Conservation (phyloP, 148 eudicot genomes). For the Agrostemma githago region DNA sequence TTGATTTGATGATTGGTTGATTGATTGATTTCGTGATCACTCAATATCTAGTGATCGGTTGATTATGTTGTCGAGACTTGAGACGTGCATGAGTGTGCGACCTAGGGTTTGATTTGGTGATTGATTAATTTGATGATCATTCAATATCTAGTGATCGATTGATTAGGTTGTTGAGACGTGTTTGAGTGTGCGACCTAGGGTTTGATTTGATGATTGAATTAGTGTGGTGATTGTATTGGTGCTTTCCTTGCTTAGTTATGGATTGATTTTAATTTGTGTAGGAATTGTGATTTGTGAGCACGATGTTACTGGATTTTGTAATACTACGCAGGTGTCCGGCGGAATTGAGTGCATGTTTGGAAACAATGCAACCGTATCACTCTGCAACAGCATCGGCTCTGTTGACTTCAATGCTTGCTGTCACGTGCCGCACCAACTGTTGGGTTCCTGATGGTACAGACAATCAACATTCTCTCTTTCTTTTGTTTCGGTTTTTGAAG, state of each 20-base stretch:
- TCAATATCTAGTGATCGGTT: no score
- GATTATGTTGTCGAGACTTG: no score
- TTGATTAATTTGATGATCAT: not conserved
- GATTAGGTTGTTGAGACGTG: not conserved
- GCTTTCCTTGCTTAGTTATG: no score
- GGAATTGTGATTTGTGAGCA: not conserved
- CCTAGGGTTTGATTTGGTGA: no score
- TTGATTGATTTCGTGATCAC: no score
- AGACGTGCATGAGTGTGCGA: no score
- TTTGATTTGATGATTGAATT: no score
- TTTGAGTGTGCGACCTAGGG: not conserved
- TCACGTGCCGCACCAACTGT: constrained; percentile 34
- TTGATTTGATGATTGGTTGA: no score
- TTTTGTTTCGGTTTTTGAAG: not conserved
- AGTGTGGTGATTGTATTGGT: no score
- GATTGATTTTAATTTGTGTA: not conserved
- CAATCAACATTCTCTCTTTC: not conserved
- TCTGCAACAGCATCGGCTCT: constrained; percentile 78
- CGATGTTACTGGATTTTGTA: not conserved
- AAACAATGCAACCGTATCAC: constrained; percentile 77
- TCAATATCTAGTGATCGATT: no score
- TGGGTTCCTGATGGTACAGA: constrained; percentile 77
- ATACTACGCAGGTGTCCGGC: constrained; percentile 51
- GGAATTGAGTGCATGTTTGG: constrained; percentile 67
- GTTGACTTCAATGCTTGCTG: constrained; percentile 88